These are phyloP conservation scores for Aspergillus heteromorphus DNA, from an alignment of 495 filamentous ascomycete genomes.

Conservation along the genomic window DNA sequence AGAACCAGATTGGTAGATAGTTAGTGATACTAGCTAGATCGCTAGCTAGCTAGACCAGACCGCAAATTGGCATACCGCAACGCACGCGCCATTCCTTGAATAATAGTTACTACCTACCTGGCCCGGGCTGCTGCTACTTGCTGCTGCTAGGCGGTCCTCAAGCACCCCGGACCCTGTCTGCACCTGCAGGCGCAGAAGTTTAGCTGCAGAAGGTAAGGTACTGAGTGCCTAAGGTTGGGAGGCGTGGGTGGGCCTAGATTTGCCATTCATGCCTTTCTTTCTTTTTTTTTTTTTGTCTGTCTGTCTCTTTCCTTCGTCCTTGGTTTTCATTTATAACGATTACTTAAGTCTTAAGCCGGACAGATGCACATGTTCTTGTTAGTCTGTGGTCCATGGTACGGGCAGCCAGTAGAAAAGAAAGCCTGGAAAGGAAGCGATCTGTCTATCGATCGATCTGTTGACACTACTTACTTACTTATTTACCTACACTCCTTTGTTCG, in stretches of 20 bases:
- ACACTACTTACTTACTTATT: too few relatives aligned
- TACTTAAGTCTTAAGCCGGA: too few relatives aligned
- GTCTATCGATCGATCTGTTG: neutral
- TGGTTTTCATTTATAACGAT: neutral
- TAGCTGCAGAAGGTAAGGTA: constrained; percentile 10
- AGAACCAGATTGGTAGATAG: too few relatives aligned
- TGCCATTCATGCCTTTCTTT: neutral
- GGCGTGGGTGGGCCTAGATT: neutral
- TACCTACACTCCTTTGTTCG: neutral
- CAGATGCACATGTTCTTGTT: neutral
- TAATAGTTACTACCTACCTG: too few relatives aligned
- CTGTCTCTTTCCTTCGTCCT: too few relatives aligned
- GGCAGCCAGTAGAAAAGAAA: neutral
- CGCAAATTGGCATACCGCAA: neutral
- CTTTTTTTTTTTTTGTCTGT: too few relatives aligned
- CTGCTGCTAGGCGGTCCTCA: neutral
- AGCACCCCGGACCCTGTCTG: constrained; percentile 18
- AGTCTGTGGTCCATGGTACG: neutral
- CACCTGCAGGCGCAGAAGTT: constrained; percentile 13
- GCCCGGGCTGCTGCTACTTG: neutral
- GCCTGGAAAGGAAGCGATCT: neutral
- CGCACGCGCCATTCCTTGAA: neutral
- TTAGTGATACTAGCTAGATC: too few relatives aligned
- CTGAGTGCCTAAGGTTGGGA: constrained; percentile 1
- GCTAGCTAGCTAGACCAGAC: too few relatives aligned